Base-by-base conservation (phyloP, 352 stramenopile species). In the Phytopythium helicoides region DNA sequence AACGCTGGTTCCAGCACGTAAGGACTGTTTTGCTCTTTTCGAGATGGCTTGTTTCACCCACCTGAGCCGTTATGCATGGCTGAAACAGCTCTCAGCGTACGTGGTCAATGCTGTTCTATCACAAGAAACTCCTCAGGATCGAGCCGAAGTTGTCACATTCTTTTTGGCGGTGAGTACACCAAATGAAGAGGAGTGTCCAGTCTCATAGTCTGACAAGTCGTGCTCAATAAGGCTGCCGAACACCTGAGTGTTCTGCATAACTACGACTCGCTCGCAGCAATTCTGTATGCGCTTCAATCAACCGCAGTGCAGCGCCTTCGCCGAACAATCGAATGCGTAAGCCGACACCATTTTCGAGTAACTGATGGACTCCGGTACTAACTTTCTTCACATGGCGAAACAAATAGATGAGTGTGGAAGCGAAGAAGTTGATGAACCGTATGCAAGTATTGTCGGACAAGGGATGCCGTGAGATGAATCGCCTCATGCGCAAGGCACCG, bases 1-100 rank as follows among this genome's bases (percentile, higher is more conserved):
- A 85, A 49, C 78, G 74, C 10, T 95, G 83, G 83, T 94, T 94
- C 52, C 83, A 94, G 49, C 81, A 95, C 56, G 86, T 95, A 73
- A 15, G 78, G 63, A 25, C 7, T 37, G 19, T 11, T 6, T 22
- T 19, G 5, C n/a, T 25, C 16, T 47, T 25, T 41, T 11, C 55
- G n/a, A n/a, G n/a, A n/a, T n/a, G n/a, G n/a, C n/a, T n/a, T n/a
- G n/a, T n/a, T n/a, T n/a, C n/a, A n/a, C n/a, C n/a, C n/a, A n/a
- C n/a, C n/a, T n/a, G n/a, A n/a, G n/a, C n/a, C n/a, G n/a, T n/a
- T n/a, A n/a, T n/a, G n/a, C n/a, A n/a, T n/a, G n/a, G n/a, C n/a
- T n/a, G n/a, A n/a, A 42, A 12, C 52, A 95, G 85, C 55, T 93
- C 3, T 88, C 81, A 38, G 83, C 81, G 2, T 91, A 89, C 38